Evolutionary conservation across 176 grass and related monocot species (phyloP).

Genomic region (Avena sativa): DNA sequence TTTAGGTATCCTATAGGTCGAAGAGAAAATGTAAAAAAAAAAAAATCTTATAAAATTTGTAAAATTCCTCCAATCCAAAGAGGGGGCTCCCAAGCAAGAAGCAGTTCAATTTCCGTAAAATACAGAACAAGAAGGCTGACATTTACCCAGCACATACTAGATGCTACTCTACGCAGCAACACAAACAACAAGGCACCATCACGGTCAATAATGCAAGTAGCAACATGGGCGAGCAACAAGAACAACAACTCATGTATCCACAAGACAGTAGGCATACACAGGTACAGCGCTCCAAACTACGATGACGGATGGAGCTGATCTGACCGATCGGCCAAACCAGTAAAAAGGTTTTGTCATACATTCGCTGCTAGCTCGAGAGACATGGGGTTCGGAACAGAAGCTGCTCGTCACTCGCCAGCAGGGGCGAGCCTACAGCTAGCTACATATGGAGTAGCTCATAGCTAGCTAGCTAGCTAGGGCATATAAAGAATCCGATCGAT

Average conservation of each 20-base stretch:
- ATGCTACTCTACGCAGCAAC: not conserved
- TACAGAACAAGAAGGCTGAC: not conserved
- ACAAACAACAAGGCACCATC: conserved; percentile 40
- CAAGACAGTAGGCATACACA: conserved; percentile 46
- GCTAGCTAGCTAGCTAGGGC: not conserved
- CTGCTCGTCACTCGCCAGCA: not conserved
- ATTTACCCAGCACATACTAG: not conserved
- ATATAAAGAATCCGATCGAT: conserved; percentile 23
- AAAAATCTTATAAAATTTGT: not conserved
- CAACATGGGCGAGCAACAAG: not conserved
- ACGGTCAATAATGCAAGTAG: not conserved
- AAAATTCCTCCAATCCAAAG: too few relatives aligned
- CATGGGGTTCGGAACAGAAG: conserved; percentile 27
- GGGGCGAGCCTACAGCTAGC: not conserved
- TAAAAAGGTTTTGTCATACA: conserved; percentile 28
- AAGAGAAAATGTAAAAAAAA: not conserved
- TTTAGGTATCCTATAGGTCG: not conserved
- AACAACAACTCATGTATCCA: conserved; percentile 42
- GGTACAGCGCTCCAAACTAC: conserved; percentile 52
- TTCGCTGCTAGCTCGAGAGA: conserved; percentile 24
- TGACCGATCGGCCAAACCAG: conserved; percentile 48
- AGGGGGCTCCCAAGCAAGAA: not conserved
- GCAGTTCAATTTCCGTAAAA: not conserved
- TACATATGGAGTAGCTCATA: not conserved
- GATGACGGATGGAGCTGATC: conserved; percentile 39